A percentile compares a stretch with the other conserved stretches of the same genome.
phyloP scores from a whole-genome alignment of 495 filamentous ascomycete genomes.

The Xylaria acuta region DNA sequence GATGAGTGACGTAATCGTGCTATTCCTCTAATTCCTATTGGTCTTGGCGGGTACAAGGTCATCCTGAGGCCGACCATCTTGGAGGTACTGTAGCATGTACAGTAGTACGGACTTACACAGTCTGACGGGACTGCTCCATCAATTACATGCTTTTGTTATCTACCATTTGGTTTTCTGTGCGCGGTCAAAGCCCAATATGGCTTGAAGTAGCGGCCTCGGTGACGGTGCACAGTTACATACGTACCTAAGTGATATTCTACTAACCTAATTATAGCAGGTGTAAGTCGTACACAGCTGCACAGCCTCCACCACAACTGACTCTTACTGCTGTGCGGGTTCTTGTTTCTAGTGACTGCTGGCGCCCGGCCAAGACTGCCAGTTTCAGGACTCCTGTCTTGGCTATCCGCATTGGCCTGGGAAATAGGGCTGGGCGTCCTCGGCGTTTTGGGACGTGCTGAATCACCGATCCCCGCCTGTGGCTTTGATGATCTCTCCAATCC shows the following conservation, averaged over 20 bases:
- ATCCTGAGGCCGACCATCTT: neutral
- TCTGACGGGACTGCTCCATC: neutral
- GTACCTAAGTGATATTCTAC: neutral
- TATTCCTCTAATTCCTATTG: neutral
- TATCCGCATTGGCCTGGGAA: neutral
- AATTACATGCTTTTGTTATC: neutral
- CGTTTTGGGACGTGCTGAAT: neutral
- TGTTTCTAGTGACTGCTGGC: neutral
- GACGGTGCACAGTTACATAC: neutral
- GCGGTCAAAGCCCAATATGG: neutral
- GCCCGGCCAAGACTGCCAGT: constrained; percentile 9
- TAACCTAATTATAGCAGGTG: constrained; percentile 13
- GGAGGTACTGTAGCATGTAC: neutral
- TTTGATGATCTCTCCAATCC: neutral
- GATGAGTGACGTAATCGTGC: neutral
- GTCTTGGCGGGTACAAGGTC: neutral
- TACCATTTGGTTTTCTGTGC: neutral
- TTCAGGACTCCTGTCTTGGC: constrained; percentile 1
- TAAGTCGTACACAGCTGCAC: neutral
- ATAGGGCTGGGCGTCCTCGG: constrained; percentile 11
- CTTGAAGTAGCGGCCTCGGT: neutral
- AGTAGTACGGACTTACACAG: too few relatives aligned
- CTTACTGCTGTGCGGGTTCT: neutral
- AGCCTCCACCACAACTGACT: neutral
- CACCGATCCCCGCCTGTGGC: neutral